Conservation (phyloP, 257 asterid genomes). For the Cordia subcordata region DNA sequence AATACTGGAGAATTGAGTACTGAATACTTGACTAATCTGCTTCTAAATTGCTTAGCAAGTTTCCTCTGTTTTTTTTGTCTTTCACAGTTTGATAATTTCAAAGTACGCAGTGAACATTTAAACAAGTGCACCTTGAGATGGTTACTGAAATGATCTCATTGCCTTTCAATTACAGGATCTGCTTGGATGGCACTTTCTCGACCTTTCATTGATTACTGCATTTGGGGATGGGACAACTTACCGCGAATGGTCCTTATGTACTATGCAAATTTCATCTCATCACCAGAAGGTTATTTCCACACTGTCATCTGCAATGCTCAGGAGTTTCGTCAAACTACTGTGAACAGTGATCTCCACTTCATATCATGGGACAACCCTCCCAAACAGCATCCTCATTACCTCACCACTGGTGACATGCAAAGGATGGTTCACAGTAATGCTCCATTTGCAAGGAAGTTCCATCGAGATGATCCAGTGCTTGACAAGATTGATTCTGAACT, state of each 20-base stretch:
- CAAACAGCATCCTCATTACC: slow-evolving; percentile 94
- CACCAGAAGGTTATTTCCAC: slow-evolving; percentile 98
- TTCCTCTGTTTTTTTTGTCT: neutral
- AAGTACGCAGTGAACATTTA: neutral
- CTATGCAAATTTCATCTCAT: slow-evolving; percentile 88
- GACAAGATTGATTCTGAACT: slow-evolving; percentile 73
- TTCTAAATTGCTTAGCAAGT: slow-evolving; percentile 4
- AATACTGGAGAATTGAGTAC: too few species aligned
- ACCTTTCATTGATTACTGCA: slow-evolving; percentile 77
- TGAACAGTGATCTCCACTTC: slow-evolving; percentile 85
- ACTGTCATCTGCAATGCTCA: slow-evolving; percentile 80
- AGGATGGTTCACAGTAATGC: slow-evolving; percentile 82
- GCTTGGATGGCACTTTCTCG: slow-evolving; percentile 98
- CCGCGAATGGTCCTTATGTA: slow-evolving; percentile 94
- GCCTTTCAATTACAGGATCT: slow-evolving; percentile 57
- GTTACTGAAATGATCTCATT: neutral
- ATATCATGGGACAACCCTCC: slow-evolving; percentile 99
- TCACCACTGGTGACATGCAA: slow-evolving; percentile 59
- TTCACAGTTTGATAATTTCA: neutral
- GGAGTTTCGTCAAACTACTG: slow-evolving; percentile 80
- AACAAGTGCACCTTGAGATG: neutral
- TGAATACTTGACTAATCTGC: neutral
- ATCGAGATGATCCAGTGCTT: slow-evolving; percentile 65
- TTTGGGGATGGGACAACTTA: slow-evolving; percentile 98
- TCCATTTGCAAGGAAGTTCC: slow-evolving; percentile 90